These are phyloP conservation scores for Arthrobotrys sphaeroides DNA, from an alignment of 2,329 filamentous ascomycete genomes.

Conservation along the genomic window DNA sequence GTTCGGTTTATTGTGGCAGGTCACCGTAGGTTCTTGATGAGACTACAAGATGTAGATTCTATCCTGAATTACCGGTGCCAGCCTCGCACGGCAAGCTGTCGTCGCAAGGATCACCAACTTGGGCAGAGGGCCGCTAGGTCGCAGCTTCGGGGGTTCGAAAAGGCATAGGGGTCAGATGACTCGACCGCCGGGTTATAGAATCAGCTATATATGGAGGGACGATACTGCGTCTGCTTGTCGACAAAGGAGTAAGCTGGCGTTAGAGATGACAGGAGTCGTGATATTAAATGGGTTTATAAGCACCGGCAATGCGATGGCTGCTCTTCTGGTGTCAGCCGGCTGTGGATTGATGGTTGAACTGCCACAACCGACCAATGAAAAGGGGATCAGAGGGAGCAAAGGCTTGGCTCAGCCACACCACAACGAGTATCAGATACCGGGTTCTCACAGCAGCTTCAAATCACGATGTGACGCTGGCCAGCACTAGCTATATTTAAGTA, in stretches of 20 bases:
- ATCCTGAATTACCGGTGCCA: neutral
- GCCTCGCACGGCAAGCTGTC: neutral
- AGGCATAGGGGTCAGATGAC: constrained; percentile 11
- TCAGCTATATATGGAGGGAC: neutral
- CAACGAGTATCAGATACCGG: too few species aligned
- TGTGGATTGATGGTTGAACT: neutral
- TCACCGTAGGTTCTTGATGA: neutral
- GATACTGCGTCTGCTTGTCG: neutral
- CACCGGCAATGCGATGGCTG: constrained; percentile 8
- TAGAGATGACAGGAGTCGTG: neutral
- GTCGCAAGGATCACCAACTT: constrained; percentile 8
- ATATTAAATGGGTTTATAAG: constrained; percentile 15
- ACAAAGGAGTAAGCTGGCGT: neutral
- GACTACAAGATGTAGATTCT: neutral
- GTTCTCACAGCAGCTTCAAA: too few species aligned
- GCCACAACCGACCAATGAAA: neutral
- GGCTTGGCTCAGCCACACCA: neutral
- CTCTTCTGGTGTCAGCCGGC: constrained; percentile 5
- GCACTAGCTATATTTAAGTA: too few species aligned
- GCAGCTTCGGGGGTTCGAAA: constrained; percentile 17
- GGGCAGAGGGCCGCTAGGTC: neutral
- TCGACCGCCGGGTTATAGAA: neutral
- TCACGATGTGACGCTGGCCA: too few species aligned
- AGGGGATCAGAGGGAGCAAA: neutral
- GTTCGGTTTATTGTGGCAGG: too few species aligned